Percentiles rank a stretch among this genome's conserved stretches.
Evolutionary conservation across 2,329 filamentous ascomycete genomes (phyloP).

Genomic region (Elsinoe ampelina): DNA sequence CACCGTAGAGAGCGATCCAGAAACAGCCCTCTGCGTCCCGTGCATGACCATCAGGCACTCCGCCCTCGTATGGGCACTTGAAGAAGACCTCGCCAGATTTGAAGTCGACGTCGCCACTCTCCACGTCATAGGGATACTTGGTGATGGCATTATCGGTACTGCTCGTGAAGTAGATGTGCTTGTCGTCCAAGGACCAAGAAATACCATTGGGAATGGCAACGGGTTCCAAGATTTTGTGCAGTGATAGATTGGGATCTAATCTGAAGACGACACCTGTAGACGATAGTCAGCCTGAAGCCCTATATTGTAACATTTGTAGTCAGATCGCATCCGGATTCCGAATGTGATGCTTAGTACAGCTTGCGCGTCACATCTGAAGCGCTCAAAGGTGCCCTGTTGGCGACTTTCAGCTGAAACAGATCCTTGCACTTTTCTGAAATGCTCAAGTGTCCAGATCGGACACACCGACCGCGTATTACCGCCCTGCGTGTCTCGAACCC

Average conservation of each 20-base stretch:
- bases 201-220: constrained; percentile 72
- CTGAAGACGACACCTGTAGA: constrained; percentile 60
- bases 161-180: constrained; percentile 76
- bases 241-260: constrained; percentile 53
- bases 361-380: too few species aligned
- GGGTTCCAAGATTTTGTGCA: constrained; percentile 51
- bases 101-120: constrained; percentile 55
- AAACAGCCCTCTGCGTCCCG: constrained; percentile 77
- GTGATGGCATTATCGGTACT: constrained; percentile 62
- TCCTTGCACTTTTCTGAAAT: too few species aligned
- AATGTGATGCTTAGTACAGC: too few species aligned
- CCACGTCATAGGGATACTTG: constrained; percentile 61
- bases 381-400: too few species aligned
- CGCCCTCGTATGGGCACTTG: constrained; percentile 53
- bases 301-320: background rate
- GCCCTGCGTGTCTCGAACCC: too few species aligned
- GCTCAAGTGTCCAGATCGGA: too few species aligned
- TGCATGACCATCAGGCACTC: constrained; percentile 71
- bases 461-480: too few species aligned
- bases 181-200: constrained; percentile 64
- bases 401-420: too few species aligned
- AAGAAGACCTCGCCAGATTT: constrained; percentile 65
- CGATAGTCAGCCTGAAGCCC: background rate
- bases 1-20: constrained; percentile 82
- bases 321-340: too few species aligned